phyloP scores from a whole-genome alignment of 345 rosid species.

The Barbarea vulgaris region DNA sequence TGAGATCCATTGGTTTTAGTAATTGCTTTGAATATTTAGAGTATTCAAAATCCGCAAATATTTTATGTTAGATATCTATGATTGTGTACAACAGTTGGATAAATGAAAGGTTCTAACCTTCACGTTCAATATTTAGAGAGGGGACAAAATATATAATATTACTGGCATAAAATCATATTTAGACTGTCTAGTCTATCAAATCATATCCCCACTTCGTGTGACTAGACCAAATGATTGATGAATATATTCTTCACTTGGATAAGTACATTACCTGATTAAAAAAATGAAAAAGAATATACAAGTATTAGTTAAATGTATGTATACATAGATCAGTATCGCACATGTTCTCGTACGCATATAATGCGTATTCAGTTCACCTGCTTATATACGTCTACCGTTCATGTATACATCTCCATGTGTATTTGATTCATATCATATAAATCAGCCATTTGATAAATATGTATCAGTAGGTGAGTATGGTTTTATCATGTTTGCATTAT shows the following conservation, averaged over 20 bases:
- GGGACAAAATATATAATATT: slow-evolving; percentile 21
- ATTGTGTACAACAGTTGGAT: neutral
- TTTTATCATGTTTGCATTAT: neutral
- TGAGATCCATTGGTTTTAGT: neutral
- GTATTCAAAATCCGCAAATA: neutral
- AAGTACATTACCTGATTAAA: neutral
- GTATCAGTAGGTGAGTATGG: neutral
- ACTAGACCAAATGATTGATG: slow-evolving; percentile 31
- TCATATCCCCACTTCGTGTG: slow-evolving; percentile 28
- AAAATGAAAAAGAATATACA: neutral
- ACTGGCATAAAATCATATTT: slow-evolving; percentile 20
- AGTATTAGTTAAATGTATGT: neutral
- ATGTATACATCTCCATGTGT: neutral
- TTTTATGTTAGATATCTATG: neutral
- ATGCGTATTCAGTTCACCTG: neutral
- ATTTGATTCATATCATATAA: neutral
- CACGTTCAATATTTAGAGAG: neutral
- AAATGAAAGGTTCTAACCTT: slow-evolving; percentile 1
- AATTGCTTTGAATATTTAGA: neutral
- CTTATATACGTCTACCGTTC: neutral
- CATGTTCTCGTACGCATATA: neutral
- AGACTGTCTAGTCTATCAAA: slow-evolving; percentile 25
- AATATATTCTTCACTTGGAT: slow-evolving; percentile 21
- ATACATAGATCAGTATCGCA: neutral
- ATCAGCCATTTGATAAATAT: neutral